A percentile compares a stretch with the other conserved stretches of the same genome.
phyloP scores from a whole-genome alignment of 1,284 basidiomycete genomes.

The Pyrrhoderma lamaoense region DNA sequence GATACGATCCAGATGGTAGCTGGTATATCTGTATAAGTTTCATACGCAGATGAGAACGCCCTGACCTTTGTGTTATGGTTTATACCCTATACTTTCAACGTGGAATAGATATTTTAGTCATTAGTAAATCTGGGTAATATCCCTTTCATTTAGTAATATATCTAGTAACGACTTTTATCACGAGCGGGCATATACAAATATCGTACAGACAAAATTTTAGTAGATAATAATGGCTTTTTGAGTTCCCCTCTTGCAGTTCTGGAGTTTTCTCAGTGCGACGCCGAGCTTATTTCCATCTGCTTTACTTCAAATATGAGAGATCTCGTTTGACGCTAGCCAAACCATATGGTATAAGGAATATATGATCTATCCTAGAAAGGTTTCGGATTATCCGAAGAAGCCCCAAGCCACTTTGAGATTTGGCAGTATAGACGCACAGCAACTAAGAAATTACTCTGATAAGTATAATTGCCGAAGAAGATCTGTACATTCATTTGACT shows the following conservation, averaged over 20 bases:
- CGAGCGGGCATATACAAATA: too few species aligned
- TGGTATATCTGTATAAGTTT: too few species aligned
- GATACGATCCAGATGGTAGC: constrained; percentile 5
- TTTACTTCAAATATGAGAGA: constrained; percentile 22
- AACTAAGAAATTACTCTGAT: background rate
- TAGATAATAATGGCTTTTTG: too few species aligned
- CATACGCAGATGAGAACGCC: background rate
- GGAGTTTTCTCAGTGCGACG: constrained; percentile 25
- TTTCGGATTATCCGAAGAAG: background rate
- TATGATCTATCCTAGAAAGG: constrained; percentile 19
- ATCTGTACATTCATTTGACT: background rate
- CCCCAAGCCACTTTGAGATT: constrained; percentile 5
- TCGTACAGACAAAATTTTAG: too few species aligned
- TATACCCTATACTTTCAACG: background rate
- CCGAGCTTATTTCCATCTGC: constrained; percentile 29
- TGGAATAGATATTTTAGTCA: background rate
- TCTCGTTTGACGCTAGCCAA: constrained; percentile 26
- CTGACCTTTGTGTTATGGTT: background rate
- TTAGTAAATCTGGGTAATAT: too few species aligned
- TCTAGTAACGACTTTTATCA: too few species aligned
- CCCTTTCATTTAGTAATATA: too few species aligned
- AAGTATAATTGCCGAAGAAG: background rate
- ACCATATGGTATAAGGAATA: constrained; percentile 24
- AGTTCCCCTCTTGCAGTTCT: too few species aligned
- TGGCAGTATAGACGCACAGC: constrained; percentile 6